Base-by-base conservation (phyloP, 2,329 filamentous ascomycete species). In the Cryphonectria radicalis region DNA sequence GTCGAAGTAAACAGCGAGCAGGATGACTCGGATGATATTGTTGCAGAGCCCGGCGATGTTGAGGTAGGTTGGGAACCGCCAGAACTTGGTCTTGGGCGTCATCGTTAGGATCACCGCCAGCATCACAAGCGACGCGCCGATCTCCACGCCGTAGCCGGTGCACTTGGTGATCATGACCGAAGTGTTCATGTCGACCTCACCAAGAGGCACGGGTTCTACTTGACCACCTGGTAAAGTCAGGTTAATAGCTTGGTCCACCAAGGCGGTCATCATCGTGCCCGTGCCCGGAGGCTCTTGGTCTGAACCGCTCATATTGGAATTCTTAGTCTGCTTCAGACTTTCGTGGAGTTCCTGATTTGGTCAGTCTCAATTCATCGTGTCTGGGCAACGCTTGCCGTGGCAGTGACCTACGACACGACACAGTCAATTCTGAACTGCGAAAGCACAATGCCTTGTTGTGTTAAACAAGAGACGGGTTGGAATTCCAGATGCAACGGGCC, bases 61-160 rank as follows among this genome's bases (percentile, higher is more conserved):
- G 76, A 94, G 83, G 74, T 90, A 77, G 78, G 92, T 92, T 28
- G 93, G 86, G 0, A 84, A 77, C 1, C 91, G 90, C 67, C 82
- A 82, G 72, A 92, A 87, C 78, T 93, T 94, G 74, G 88, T 84
- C 0, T 83, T 79, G 28, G 88, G 88, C 0, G 92, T 94, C 79
- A 95, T 85, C 71, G 91, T 77, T 14, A 94, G 81, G 3, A 95
- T 82, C 42, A 92, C 84, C 60, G 91, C 75, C 25, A 95, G 82
- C 76, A 94, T 87, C 72, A 91, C 81, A 70, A 91, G 74, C 63
- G 88, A 89, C 35, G 91, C 89, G 42, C 93, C 93, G 67, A 94
- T 84, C 78, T 95, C 92, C 25, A 87, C 82, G 67, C 88, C 90
- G 78, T 91, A 93, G 80, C 90, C 91, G 83, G 93, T 89, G 77